Conservation (phyloP, 139 green algal species). For the Coelastrella sp. region DNA sequence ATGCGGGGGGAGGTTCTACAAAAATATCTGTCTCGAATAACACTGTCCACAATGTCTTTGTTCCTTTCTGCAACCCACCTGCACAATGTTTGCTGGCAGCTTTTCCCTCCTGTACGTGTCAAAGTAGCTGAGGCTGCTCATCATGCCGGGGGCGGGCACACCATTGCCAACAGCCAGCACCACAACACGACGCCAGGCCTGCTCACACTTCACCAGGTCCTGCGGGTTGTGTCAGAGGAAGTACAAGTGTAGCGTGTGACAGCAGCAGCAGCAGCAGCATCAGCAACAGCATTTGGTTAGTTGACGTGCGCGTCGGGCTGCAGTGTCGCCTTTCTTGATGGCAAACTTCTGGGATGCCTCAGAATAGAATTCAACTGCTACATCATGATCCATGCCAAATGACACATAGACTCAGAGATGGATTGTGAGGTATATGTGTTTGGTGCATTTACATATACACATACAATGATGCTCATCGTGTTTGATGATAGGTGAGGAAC, state of each 20-base stretch:
- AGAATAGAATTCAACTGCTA: too few relatives aligned
- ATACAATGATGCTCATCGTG: too few relatives aligned
- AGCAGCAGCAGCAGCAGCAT: background rate
- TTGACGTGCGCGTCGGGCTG: too few relatives aligned
- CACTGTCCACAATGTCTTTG: background rate
- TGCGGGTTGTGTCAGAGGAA: background rate
- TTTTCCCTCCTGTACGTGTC: conserved; percentile 93
- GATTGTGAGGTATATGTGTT: too few relatives aligned
- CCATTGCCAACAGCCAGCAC: conserved; percentile 66
- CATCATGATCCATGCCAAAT: too few relatives aligned
- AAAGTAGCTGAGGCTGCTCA: conserved; percentile 94
- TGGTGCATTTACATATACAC: too few relatives aligned
- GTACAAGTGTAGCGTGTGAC: background rate
- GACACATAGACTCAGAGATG: too few relatives aligned
- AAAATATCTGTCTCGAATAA: background rate
- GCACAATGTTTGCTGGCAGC: conserved; percentile 97
- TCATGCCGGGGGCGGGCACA: conserved; percentile 75
- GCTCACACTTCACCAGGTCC: conserved; percentile 82
- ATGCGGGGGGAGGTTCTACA: too few relatives aligned
- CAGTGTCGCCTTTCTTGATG: too few relatives aligned
- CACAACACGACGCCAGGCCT: conserved; percentile 91
- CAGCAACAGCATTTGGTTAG: background rate
- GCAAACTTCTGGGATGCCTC: too few relatives aligned
- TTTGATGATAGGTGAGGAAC: too few relatives aligned
- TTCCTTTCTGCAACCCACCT: conserved; percentile 48